Evolutionary conservation across 148 eudicot genomes (phyloP).

Genomic region (Rheum nobile): DNA sequence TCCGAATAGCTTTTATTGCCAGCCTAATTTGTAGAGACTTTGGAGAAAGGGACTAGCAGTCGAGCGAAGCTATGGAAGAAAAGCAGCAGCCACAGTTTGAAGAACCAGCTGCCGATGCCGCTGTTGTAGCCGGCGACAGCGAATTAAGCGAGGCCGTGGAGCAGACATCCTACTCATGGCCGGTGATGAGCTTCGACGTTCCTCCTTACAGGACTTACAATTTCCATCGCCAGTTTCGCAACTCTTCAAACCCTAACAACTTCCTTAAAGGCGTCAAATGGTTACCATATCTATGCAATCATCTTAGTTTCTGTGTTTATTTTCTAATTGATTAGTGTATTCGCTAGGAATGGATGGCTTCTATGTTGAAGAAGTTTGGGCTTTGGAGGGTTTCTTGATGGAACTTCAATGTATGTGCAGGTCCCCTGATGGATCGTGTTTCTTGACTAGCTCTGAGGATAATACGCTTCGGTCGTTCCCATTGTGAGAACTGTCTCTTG

Average conservation of each 20-base stretch:
- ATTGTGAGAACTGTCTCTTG: conserved; percentile 33
- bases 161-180: conserved; percentile 30
- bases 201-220: conserved; percentile 57
- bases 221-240: conserved; percentile 61
- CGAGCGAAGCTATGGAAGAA: background rate
- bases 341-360: background rate
- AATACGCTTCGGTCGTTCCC: conserved; percentile 53
- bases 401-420: conserved; percentile 20
- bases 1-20: no score
- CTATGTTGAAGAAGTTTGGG: background rate
- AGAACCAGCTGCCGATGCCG: background rate
- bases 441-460: conserved; percentile 65
- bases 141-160: background rate
- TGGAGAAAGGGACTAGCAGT: background rate
- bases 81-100: background rate
- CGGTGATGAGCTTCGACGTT: conserved; percentile 39
- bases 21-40: no score
- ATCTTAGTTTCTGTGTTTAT: background rate
- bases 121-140: background rate
- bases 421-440: conserved; percentile 94
- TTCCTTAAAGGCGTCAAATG: conserved; percentile 80
- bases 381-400: background rate
- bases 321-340: background rate
- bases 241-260: conserved; percentile 63
- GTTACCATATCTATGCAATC: conserved; percentile 17